phyloP scores from a whole-genome alignment of 179 eudicot genomes.

The Vitellaria paradoxa region DNA sequence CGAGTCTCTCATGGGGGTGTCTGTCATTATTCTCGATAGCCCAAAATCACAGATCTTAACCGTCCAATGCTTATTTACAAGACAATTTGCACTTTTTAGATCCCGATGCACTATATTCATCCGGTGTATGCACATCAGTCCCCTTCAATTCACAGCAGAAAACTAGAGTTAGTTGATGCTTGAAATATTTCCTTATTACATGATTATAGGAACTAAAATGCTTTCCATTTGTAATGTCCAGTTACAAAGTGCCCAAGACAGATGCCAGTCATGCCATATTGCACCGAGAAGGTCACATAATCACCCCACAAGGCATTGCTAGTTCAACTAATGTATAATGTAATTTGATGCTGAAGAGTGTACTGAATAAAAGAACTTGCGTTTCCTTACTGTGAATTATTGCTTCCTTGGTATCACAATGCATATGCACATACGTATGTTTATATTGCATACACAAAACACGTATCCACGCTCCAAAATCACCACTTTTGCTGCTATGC shows the following conservation, averaged over 20 bases:
- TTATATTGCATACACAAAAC: background rate
- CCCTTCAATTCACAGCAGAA: constrained; percentile 44
- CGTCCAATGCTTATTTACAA: constrained; percentile 89
- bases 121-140: constrained; percentile 94
- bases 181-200: background rate
- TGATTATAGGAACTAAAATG: background rate
- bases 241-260: no score
- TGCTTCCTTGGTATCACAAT: background rate
- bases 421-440: background rate
- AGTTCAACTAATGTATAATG: background rate
- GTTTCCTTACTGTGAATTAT: background rate
- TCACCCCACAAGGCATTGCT: background rate
- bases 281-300: background rate
- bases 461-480: background rate
- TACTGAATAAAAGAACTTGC: background rate
- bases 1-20: constrained; percentile 47
- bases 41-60: constrained; percentile 97
- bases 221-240: no score
- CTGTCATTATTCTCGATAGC: constrained; percentile 70
- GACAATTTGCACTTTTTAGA: constrained; percentile 95
- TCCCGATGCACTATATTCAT: constrained; percentile 95
- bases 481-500: background rate
- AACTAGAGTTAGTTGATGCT: constrained; percentile 15
- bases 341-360: background rate
- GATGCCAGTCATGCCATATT: background rate